phyloP scores from a whole-genome alignment of 2,329 filamentous ascomycete species.

The Trichothecium sympodiale region DNA sequence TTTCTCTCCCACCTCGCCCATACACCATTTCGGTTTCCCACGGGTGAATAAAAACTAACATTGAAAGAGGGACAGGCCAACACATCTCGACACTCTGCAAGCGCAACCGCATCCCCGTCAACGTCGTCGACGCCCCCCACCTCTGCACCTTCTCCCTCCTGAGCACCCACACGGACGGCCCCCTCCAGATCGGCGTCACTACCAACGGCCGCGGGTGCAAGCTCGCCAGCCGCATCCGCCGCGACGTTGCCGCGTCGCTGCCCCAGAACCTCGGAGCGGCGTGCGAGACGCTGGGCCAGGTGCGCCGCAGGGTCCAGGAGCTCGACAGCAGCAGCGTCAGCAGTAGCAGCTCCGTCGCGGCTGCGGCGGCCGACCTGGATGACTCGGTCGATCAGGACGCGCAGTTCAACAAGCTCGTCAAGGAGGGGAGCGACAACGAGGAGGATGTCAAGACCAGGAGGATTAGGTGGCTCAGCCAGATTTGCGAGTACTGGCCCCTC shows the following conservation, averaged over 20 bases:
- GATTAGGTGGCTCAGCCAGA: conserved; percentile 87
- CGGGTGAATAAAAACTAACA: conserved; percentile 1
- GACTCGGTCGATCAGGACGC: conserved; percentile 66
- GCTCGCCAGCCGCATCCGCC: conserved; percentile 75
- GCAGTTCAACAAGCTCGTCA: conserved; percentile 74
- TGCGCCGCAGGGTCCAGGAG: conserved; percentile 61
- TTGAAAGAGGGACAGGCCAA: conserved; percentile 29
- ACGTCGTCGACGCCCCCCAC: conserved; percentile 76
- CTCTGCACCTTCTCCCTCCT: conserved; percentile 86
- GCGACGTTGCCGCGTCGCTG: conserved; percentile 74
- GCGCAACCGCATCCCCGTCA: conserved; percentile 76
- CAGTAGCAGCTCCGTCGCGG: conserved; percentile 12
- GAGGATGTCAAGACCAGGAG: conserved; percentile 67
- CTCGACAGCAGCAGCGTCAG: conserved; percentile 40
- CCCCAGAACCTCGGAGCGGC: conserved; percentile 66
- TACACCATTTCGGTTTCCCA: no score
- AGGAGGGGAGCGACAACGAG: conserved; percentile 62
- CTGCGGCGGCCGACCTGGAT: conserved; percentile 29
- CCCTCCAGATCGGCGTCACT: conserved; percentile 88
- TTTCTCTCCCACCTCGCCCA: no score
- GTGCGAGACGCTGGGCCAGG: conserved; percentile 64
- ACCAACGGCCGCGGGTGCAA: conserved; percentile 94
- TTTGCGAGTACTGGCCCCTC: conserved; percentile 98
- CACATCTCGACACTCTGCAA: conserved; percentile 67
- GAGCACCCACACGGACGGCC: conserved; percentile 80